Percentiles rank a stretch among this genome's conserved stretches.
Conservation (phyloP, 169 alveolate species). For the Eimeria nieschulzi region DNA sequence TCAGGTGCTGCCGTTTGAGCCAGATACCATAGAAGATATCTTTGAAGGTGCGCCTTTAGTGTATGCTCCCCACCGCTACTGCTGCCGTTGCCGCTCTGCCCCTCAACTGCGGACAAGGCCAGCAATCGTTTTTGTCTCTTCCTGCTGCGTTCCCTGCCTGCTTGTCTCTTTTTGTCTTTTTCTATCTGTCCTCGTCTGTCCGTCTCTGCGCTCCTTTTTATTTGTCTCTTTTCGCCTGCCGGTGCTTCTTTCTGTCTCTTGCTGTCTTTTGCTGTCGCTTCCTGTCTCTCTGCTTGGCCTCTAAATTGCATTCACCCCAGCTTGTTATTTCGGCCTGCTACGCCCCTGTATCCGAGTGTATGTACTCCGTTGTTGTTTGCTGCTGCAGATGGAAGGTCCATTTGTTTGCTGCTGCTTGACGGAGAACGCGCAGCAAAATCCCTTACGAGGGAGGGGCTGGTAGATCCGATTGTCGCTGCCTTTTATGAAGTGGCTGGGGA, state of each 20-base stretch:
- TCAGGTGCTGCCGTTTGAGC: slow-evolving; percentile 41
- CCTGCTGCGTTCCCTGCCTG: neutral
- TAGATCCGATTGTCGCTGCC: neutral
- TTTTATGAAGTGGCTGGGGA: slow-evolving; percentile 29
- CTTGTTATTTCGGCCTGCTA: no score
- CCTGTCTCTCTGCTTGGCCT: neutral
- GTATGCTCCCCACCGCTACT: no score
- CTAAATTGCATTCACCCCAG: neutral
- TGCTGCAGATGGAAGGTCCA: slow-evolving; percentile 48
- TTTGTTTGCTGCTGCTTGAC: slow-evolving; percentile 29
- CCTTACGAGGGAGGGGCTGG: neutral
- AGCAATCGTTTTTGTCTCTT: no score
- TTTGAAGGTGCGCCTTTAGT: slow-evolving; percentile 22
- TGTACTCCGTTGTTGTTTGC: no score
- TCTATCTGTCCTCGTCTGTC: neutral
- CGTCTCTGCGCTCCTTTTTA: neutral
- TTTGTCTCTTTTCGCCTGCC: neutral
- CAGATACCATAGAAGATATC: neutral
- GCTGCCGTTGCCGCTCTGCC: no score
- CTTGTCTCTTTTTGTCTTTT: neutral
- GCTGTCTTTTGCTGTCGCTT: neutral
- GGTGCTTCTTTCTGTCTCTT: neutral
- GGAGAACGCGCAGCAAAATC: neutral
- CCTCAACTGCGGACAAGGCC: no score
- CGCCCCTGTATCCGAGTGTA: no score